Base-by-base conservation (phyloP, 2,329 filamentous ascomycete genomes). In the Rhynchosporium agropyri region DNA sequence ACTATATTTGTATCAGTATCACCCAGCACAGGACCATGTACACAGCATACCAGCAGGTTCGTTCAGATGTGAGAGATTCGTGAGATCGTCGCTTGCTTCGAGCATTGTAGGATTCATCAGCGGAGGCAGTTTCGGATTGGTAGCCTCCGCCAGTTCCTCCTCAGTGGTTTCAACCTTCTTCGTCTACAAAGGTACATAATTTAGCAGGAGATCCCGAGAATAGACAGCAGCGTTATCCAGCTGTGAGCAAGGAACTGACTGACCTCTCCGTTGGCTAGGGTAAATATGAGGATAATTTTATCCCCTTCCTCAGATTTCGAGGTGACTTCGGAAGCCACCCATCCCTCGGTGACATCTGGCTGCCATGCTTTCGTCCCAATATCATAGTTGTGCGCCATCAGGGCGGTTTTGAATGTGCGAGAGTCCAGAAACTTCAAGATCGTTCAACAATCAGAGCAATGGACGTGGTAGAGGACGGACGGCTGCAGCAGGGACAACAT, bases 71-170 rank as follows among this genome's bases (percentile, higher is more conserved):
- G 95, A 99, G 69, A 99, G 78, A 77, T 97, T 98, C 68, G 95
- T 99, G 73, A 99, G 80, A 78, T 99, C 95, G 79, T 99, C 95
- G 80, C 93, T 97, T 71, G 95, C 95, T 84, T 99, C 95, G 70
- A 99, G 89, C 87, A 98, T 96, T 58, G 94, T 86, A 69, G 95
- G 95, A 77, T 99, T 99, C 92, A 98, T 98, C 72, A 99, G 79
- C 57, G 95, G 95, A 54, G 95, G 95, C 67, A 99, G 82, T 62
- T 87, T 87, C 59, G 88, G 80, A 78, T 93, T 89, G 74, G 87
- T 90, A 75, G 89, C 88, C 73, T 88, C 87, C 76, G 90, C 85
- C 68, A 99, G 81, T 71, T 88, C 91, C 71, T 88, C 86, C 67
- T 87, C 78, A 15, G 91, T 89, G 69, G 95, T 89, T 77, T 92